Evolutionary conservation across 768 basidiomycete species (phyloP).

Genomic region (Naganishia kalamii): DNA sequence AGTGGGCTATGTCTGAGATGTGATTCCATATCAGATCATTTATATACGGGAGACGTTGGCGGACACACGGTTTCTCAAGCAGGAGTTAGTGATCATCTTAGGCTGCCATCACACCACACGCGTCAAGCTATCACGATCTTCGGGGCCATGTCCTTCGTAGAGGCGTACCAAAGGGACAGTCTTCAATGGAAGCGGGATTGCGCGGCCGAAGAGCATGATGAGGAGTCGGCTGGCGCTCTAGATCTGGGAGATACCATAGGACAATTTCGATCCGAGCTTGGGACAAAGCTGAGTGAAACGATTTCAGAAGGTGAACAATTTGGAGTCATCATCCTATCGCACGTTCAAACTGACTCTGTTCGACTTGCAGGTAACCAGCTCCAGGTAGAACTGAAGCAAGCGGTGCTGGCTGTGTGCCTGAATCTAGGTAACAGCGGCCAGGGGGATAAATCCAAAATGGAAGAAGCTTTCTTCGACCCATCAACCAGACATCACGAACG

Average conservation of each 20-base stretch:
- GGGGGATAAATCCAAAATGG: slow-evolving; percentile 3
- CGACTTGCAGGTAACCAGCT: not conserved
- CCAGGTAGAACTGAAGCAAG: slow-evolving; percentile 11
- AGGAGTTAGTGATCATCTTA: too few relatives aligned
- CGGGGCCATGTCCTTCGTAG: slow-evolving; percentile 1
- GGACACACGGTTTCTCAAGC: too few relatives aligned
- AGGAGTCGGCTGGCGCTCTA: not conserved
- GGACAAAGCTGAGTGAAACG: too few relatives aligned
- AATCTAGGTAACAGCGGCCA: slow-evolving; percentile 21
- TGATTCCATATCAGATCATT: too few relatives aligned
- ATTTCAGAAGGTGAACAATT: too few relatives aligned
- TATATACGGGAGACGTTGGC: too few relatives aligned
- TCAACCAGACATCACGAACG: slow-evolving; percentile 24
- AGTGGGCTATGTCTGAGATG: too few relatives aligned
- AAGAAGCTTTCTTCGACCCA: slow-evolving; percentile 26
- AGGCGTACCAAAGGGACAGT: slow-evolving; percentile 1
- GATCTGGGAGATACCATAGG: not conserved
- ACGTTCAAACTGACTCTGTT: too few relatives aligned
- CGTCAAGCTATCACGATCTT: not conserved
- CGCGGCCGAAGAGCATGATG: not conserved
- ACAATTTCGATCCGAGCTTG: too few relatives aligned
- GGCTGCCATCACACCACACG: too few relatives aligned
- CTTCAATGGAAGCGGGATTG: slow-evolving; percentile 4
- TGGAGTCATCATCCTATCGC: too few relatives aligned
- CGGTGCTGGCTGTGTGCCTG: slow-evolving; percentile 24